Evolutionary conservation across 352 stramenopile species (phyloP), one percentile per base, ranked within the genome.

Genomic region (Phytophthora fragariaefolia): DNA sequence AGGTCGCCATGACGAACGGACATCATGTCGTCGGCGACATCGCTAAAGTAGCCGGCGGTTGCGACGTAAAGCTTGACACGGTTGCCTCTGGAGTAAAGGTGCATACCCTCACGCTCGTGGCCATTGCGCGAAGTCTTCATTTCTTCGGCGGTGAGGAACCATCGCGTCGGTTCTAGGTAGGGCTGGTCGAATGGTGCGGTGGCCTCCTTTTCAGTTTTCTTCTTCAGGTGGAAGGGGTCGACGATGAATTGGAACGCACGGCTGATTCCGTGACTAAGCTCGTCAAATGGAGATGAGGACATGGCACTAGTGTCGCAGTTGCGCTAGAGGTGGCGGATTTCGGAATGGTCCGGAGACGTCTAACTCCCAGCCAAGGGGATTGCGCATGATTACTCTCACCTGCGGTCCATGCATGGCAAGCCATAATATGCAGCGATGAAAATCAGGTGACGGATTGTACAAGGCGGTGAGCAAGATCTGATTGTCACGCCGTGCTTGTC

Each of bases 81-180:
- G 69, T 92, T 90, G 23, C 69, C 65, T 2, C 42, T 59, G 1
- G 83, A 73, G 48, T 69, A 86, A 4, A 85, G 58, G 1, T 71
- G 53, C 12, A 90, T 58, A 13, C 74, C 70, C 9, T 70, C 43
- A 8, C 83, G 72, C 12, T 70, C 43, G 47, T 74, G 60, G 32
- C 77, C 83, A 15, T 67, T 64, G 23, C 81, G 77, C 6, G 79
- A 70, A 1, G 24, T 59, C 8, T 66, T 71, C 63, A 92, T 89
- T 61, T 92, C 83, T 15, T 76, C 72, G 2, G 73, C 62, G 0
- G 73, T 87, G 8, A 92, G 63, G 54, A 92, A 90, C 83, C 83
- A 92, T 9, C 69, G 63, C 9, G 48, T 46, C 0, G 80, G 64
- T 26, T 79, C 70, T 15, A 89, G 69, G 30, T 71, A 60, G 12